phyloP scores from a whole-genome alignment of 2,329 filamentous ascomycete genomes.

The Cytospora paraplurivora region DNA sequence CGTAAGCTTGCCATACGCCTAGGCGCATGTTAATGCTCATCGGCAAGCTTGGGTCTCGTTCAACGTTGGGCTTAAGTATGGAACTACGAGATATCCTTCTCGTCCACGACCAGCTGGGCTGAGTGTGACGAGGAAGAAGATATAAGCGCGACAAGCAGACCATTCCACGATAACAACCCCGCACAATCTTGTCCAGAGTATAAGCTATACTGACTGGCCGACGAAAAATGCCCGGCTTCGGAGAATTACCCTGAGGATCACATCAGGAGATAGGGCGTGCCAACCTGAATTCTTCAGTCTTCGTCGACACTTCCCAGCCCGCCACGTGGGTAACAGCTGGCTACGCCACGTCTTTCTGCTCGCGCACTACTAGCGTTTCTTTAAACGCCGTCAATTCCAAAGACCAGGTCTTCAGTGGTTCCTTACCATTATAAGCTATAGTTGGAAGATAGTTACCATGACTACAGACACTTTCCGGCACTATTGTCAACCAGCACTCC shows the following conservation, averaged over 20 bases:
- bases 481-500: constrained; percentile 36
- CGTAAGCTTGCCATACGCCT: constrained; percentile 18
- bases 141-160: background rate
- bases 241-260: constrained; percentile 28
- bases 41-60: constrained; percentile 17
- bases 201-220: background rate
- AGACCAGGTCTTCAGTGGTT: constrained; percentile 26
- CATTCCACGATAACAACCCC: background rate
- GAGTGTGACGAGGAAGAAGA: background rate
- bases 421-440: constrained; percentile 22
- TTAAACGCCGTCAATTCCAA: constrained; percentile 28
- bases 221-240: constrained; percentile 18
- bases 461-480: constrained; percentile 35
- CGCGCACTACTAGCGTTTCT: constrained; percentile 13
- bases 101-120: background rate
- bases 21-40: constrained; percentile 12
- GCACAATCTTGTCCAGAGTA: background rate
- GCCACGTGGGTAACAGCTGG: background rate
- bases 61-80: no score
- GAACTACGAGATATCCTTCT: background rate
- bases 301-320: background rate
- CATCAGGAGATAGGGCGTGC: constrained; percentile 6
- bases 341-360: constrained; percentile 30
- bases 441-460: background rate
- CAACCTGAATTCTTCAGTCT: background rate